phyloP scores from a whole-genome alignment of 768 basidiomycete species.

The Lentinula sp. region DNA sequence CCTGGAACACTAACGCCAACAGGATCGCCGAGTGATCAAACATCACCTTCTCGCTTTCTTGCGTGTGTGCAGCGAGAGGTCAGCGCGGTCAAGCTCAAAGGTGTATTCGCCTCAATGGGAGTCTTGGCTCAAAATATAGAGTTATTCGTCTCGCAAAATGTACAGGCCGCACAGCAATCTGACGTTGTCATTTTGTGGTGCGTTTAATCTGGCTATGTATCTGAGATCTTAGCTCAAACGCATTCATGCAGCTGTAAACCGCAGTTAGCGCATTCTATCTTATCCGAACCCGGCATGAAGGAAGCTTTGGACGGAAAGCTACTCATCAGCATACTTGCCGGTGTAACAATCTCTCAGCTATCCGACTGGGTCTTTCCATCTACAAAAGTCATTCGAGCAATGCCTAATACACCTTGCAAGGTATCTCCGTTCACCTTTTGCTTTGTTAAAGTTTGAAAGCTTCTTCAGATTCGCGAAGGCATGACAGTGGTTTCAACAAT shows the following conservation, averaged over 20 bases:
- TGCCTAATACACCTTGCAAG: slow-evolving; percentile 98
- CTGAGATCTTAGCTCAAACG: not conserved
- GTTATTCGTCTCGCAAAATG: slow-evolving; percentile 64
- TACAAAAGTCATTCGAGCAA: slow-evolving; percentile 89
- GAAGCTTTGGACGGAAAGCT: slow-evolving; percentile 87
- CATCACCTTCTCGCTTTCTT: slow-evolving; percentile 73
- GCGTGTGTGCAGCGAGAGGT: slow-evolving; percentile 83
- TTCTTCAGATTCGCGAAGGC: slow-evolving; percentile 86
- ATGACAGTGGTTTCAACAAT: slow-evolving; percentile 93
- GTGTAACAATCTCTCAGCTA: slow-evolving; percentile 84
- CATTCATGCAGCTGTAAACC: slow-evolving; percentile 77
- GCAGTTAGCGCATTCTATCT: slow-evolving; percentile 71
- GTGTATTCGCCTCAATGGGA: slow-evolving; percentile 50
- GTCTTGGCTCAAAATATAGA: slow-evolving; percentile 62
- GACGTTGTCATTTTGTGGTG: slow-evolving; percentile 91
- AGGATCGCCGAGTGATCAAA: slow-evolving; percentile 47
- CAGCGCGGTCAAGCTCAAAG: slow-evolving; percentile 60
- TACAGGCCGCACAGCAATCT: slow-evolving; percentile 61
- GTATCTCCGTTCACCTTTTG: slow-evolving; percentile 29
- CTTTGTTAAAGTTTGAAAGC: not conserved
- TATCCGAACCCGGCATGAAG: slow-evolving; percentile 67
- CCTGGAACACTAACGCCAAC: slow-evolving; percentile 73
- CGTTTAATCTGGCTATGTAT: slow-evolving; percentile 15
- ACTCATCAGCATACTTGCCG: slow-evolving; percentile 96
- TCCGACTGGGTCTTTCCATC: slow-evolving; percentile 63